Base-by-base conservation (phyloP, 2,329 filamentous ascomycete genomes). In the Didymella arachidicola region DNA sequence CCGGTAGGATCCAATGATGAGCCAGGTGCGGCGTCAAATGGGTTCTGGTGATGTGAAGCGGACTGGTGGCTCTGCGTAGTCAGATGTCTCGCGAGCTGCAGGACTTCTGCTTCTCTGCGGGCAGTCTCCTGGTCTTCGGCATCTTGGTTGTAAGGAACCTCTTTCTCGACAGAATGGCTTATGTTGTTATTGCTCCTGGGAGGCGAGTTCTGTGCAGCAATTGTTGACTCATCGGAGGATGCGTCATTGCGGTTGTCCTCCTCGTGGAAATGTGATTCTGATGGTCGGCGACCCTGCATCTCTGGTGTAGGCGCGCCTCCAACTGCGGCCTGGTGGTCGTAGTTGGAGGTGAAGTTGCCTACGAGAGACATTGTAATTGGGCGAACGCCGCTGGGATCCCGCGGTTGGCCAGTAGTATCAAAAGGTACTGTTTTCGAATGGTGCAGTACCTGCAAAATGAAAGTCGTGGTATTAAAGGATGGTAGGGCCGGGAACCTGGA, bases 1-100 rank as follows among this genome's bases (percentile, higher is more conserved):
- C 79, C 77, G 63, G 76, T 68, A 18, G 81, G 81, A 57, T 83
- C 80, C n/a, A 82, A 68, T 10, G 75, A 67, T 1, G 80, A 81
- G 55, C 75, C 78, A 29, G 77, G 65, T 27, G 76, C 70, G 12
- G 80, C 78, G 52, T 70, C 59, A 64, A 77, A 78, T 0, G 73
- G 73, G 47, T 77, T 78, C 59, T 74, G 71, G 45, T 73, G 69
- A 29, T 60, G 52, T n/a, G 72, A 68, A 4, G 78, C 70, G 3
- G 77, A 78, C 61, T 71, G 77, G 5, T 68, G 72, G 32, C 77
- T 80, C 41, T 76, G 71, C 30, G 73, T 64, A 7, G 80, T 82
- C 47, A 78, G 69, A 7, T 75, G 73, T 60, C 79, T 71, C 6
- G 81, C 81, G 18, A 83, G 73, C 44, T 75, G 68, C 27, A 72